Base-by-base conservation (phyloP, 2,329 filamentous ascomycete species). In the Neobulgaria alba region DNA sequence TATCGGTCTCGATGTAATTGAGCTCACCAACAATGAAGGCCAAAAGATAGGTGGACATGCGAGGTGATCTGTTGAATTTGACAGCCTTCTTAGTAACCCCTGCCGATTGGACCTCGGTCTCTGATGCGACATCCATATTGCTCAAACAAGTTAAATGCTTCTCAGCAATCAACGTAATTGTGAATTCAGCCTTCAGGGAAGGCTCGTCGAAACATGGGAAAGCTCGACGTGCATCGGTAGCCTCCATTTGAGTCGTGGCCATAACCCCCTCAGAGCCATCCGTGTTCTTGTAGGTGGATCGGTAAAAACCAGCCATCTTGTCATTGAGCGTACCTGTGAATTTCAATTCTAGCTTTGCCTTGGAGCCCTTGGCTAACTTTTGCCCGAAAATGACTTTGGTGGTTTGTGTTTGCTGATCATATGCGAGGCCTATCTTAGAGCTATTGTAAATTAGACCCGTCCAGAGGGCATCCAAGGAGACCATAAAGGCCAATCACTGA, bases 131-230 rank as follows among this genome's bases (percentile, higher is more conserved):
- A 60, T 95, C 87, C 90, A 96, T 96, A 67, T 96, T 96, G 67
- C 88, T 93, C 59, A 96, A 64, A 59, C 90, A 95, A 10, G 89
- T 95, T 66, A 94, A 67, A 57, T 86, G 72, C 68, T 93, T 85
- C 64, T 95, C 89, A 4, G 90, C 88, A 54, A 96, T 74, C 53
- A 96, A 72, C 0, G 89, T 95, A 49, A 95, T 79, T 20, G 86
- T 90, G 66, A 94, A 96, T 51, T 84, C 82, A 29, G 90, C 86
- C 71, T 96, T 96, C 53, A 96, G 73, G 18, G 87, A 82, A 19
- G 90, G 90, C 68, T 96, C 92, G 59, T 96, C 90, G 62, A 95
- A 95, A 67, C 90, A 95, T 32, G 90, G 90, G 67, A 96, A 94
- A 5, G 90, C 88, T 54, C 89, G 76, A 55, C 90, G 78, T 47